These are phyloP conservation scores for Pythium plurisporium DNA, from an alignment of 352 stramenopile species.

Conservation along the genomic window DNA sequence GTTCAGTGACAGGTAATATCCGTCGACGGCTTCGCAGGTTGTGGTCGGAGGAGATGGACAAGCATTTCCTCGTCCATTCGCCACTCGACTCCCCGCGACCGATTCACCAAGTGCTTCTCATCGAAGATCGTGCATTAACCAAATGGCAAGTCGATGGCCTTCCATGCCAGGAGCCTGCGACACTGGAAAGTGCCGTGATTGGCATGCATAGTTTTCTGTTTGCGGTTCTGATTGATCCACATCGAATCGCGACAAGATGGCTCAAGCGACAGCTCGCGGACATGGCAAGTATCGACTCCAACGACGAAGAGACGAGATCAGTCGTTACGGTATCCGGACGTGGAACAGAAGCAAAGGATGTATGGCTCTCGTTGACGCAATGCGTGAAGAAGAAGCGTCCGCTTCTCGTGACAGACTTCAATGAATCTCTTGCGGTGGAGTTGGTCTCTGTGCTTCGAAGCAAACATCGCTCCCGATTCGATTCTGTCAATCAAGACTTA, in stretches of 20 bases:
- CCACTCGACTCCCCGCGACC: slow-evolving; percentile 13
- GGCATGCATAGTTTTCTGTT: slow-evolving; percentile 34
- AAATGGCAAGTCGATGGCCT: slow-evolving; percentile 48
- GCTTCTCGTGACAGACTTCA: slow-evolving; percentile 44
- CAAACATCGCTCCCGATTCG: slow-evolving; percentile 43
- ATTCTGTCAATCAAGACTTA: slow-evolving; percentile 47
- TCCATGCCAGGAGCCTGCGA: slow-evolving; percentile 26
- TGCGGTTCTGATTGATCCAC: slow-evolving; percentile 58
- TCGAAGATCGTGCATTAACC: slow-evolving; percentile 29
- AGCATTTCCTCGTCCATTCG: slow-evolving; percentile 33
- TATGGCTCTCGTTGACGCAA: slow-evolving; percentile 41
- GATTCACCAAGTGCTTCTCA: slow-evolving; percentile 27
- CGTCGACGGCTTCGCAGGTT: slow-evolving; percentile 23
- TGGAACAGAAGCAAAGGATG: slow-evolving; percentile 1
- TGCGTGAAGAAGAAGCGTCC: slow-evolving; percentile 35
- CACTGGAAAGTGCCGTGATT: slow-evolving; percentile 46
- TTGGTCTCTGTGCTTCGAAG: slow-evolving; percentile 41
- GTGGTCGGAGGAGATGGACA: slow-evolving; percentile 35
- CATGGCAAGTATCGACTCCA: neutral
- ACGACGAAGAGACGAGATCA: neutral
- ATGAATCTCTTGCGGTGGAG: slow-evolving; percentile 13
- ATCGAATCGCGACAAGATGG: slow-evolving; percentile 49
- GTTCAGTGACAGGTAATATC: slow-evolving; percentile 16
- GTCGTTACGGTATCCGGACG: slow-evolving; percentile 8
- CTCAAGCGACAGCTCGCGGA: slow-evolving; percentile 33